Base-by-base conservation (phyloP, 1,284 basidiomycete genomes). In the Volvariella volvacea region DNA sequence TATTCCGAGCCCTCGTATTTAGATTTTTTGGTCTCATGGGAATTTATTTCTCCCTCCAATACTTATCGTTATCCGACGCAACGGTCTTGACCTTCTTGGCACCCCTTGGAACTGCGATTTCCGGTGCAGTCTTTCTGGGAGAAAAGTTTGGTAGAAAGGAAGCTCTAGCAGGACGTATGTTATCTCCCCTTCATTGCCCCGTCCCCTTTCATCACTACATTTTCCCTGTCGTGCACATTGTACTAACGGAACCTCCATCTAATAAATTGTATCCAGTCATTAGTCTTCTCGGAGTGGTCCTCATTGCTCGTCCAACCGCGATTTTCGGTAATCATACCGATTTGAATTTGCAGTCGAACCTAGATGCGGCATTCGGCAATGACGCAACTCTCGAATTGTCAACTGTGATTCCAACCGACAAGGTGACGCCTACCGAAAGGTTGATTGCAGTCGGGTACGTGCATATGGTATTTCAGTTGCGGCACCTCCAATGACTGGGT, bases 61-160 rank as follows among this genome's bases (percentile, higher is more conserved):
- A 76, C 50, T 68, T 87, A 17, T 79, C 83, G 0, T 66, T 91
- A 0, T 84, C 83, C 9, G 88, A 92, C 57, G 78, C 83, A 0
- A 83, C 81, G 0, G 83, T 88, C 12, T 67, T 93, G 41, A 81
- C 80, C 0, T 92, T 91, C 64, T 69, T 93, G 7, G 62, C 75
- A 0, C 90, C 90, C 0, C 72, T 82, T 45, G 69, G 74, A 8
- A 88, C 85, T 0, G 80, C 78, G 0, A 57, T 90, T n/a, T 64
- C 82, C 1, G 88, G 81, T 0, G 77, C 76, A 4, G 47, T 90
- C 1, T 67, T 91, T 19, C 66, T 93, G 6, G 71, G 74, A 14
- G 89, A 92, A 56, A 64, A 60, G 0, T 79, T 88, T 50, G 72
- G 74, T 0, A 59, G 64, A 41, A 70, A 66, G 47, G 80, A 92